Evolutionary conservation across 345 rosid species (phyloP).

Genomic region (Erucastrum elatum): DNA sequence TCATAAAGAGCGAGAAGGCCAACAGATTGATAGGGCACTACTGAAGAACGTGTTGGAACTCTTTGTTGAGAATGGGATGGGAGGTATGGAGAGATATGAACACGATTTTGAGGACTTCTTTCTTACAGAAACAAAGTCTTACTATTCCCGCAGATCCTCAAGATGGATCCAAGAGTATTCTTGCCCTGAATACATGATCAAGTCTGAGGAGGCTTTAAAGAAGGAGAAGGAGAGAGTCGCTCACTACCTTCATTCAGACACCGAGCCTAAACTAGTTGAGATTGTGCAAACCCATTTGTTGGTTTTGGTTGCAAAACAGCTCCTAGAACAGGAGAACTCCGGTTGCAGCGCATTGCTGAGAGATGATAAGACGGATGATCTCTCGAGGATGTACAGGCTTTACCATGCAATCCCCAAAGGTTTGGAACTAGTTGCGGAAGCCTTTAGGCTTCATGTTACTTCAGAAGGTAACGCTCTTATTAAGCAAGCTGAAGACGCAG

Average conservation of each 20-base stretch:
- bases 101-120: constrained; percentile 66
- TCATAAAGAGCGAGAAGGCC: constrained; percentile 82
- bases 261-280: constrained; percentile 69
- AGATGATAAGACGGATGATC: constrained; percentile 67
- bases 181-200: constrained; percentile 75
- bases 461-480: constrained; percentile 73
- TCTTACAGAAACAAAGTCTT: constrained; percentile 61
- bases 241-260: constrained; percentile 72
- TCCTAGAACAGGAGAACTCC: constrained; percentile 80
- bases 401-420: constrained; percentile 58
- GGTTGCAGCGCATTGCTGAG: constrained; percentile 78
- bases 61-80: constrained; percentile 75
- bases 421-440: constrained; percentile 64
- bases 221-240: constrained; percentile 80
- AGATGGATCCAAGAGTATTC: constrained; percentile 73
- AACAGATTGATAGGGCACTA: constrained; percentile 68
- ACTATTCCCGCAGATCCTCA: constrained; percentile 76
- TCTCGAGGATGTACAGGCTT: constrained; percentile 87
- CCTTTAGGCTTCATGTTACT: constrained; percentile 81
- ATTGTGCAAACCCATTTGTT: constrained; percentile 62
- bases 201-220: constrained; percentile 81
- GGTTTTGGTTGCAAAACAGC: constrained; percentile 52
- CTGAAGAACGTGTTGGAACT: constrained; percentile 72
- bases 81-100: constrained; percentile 50
- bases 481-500: constrained; percentile 88